Evolutionary conservation across 768 basidiomycete genomes (phyloP).

Genomic region (Steccherinum ochraceum): DNA sequence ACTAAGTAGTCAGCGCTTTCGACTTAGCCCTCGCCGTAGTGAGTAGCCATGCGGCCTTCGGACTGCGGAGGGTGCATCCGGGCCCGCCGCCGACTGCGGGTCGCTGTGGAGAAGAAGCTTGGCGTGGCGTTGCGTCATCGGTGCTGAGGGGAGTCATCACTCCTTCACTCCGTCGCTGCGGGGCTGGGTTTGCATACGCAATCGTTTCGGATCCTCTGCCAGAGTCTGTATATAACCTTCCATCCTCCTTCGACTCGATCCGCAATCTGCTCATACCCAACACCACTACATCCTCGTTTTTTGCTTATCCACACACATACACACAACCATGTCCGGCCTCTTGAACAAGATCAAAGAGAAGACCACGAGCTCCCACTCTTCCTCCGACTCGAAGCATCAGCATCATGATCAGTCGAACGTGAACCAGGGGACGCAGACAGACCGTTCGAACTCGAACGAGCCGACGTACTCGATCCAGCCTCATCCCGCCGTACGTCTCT

Average conservation of each 20-base stretch:
- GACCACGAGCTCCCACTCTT: conserved; percentile 1
- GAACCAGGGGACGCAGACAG: too few species aligned
- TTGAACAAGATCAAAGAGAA: conserved; percentile 15
- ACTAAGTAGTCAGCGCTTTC: too few species aligned
- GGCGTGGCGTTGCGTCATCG: too few species aligned
- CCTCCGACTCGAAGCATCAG: conserved; percentile 7
- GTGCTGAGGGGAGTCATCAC: too few species aligned
- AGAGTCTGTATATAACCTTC: not conserved
- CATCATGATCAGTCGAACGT: conserved; percentile 26
- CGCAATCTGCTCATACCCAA: not conserved
- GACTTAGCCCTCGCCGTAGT: too few species aligned
- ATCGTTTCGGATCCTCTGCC: not conserved
- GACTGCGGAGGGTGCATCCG: too few species aligned
- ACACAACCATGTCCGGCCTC: conserved; percentile 11
- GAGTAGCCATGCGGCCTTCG: too few species aligned
- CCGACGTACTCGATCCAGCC: conserved; percentile 48
- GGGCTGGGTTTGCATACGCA: not conserved
- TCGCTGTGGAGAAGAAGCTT: too few species aligned
- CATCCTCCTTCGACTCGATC: not conserved
- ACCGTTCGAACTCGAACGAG: too few species aligned
- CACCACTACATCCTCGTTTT: conserved; percentile 1
- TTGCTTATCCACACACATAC: not conserved
- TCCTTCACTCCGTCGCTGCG: too few species aligned
- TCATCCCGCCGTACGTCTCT: conserved; percentile 49
- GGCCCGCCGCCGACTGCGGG: too few species aligned